phyloP scores from a whole-genome alignment of 345 rosid species.

The Barbarea vulgaris region DNA sequence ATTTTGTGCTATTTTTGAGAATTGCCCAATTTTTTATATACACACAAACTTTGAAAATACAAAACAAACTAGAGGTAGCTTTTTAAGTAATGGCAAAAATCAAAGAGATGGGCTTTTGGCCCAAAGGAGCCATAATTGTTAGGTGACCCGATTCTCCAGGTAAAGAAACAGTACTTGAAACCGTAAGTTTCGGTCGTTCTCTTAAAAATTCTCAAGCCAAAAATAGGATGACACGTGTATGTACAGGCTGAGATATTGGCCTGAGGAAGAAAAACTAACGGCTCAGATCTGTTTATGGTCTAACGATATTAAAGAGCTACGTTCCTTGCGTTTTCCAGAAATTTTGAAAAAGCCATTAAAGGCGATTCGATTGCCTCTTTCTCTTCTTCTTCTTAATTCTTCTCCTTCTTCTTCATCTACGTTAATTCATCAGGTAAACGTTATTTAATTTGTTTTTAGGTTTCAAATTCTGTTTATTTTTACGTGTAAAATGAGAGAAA shows the following conservation, averaged over 20 bases:
- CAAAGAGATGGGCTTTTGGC: no score
- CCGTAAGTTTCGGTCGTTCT: no score
- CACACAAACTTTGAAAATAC: no score
- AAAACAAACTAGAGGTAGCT: not conserved
- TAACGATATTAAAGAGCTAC: conserved; percentile 30
- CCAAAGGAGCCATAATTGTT: no score
- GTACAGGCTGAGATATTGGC: conserved; percentile 28
- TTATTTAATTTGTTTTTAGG: conserved; percentile 6
- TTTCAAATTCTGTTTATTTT: not conserved
- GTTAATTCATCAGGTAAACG: conserved; percentile 25
- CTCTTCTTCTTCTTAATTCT: conserved; percentile 25
- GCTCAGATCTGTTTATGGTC: conserved; percentile 14
- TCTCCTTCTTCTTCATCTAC: conserved; percentile 10
- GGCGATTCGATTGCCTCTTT: not conserved
- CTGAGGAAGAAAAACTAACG: conserved; percentile 27
- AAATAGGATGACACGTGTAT: conserved; percentile 34
- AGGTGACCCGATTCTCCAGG: no score
- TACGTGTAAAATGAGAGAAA: not conserved
- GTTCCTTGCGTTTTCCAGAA: conserved; percentile 20
- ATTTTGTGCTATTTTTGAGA: no score
- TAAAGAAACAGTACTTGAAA: no score
- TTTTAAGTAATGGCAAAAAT: not conserved
- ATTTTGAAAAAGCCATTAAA: conserved; percentile 20
- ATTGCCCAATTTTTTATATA: no score
- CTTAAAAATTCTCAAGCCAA: not conserved